Evolutionary conservation across 768 basidiomycete genomes (phyloP), one percentile per base, ranked within the genome.

Genomic region (Xerocomus potaroensis): DNA sequence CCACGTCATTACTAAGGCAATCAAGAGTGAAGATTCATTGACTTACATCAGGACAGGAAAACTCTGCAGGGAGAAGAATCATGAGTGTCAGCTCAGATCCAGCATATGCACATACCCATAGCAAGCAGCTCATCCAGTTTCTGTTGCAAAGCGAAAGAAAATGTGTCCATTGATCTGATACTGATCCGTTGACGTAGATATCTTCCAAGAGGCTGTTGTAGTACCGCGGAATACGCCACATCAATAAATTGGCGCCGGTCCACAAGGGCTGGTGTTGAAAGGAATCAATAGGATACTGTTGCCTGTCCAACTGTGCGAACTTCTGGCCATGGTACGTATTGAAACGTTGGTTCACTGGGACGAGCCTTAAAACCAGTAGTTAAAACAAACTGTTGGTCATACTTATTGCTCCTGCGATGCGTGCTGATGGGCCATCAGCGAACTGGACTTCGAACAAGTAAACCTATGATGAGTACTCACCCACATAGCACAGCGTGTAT

Each of bases 331-430:
- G 29, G 22, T 40, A 27, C 26, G 39, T 40, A 15, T 18, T 40
- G 24, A 40, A 40, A 14, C 39, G 39, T 26, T 40, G 39, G 39
- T 40, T 40, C 39, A 40, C 39, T 40, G 16, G 10, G 15, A 40
- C 7, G 19, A 3, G 15, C n/a, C n/a, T n/a, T n/a, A n/a, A n/a
- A n/a, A n/a, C n/a, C n/a, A n/a, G n/a, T n/a, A n/a, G n/a, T n/a
- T n/a, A n/a, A 3, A 14, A 6, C 5, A 37, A 11, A 23, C 14
- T 23, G 22, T 12, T 12, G 11, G 11, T 40, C 36, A 50, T 59
- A 75, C 75, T 63, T 33, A 78, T 63, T 35, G 71, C 56, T 23
- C 66, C 64, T 70, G 73, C 74, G 27, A 77, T 49, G 16, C 78
- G 73, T 36, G 73, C 77, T 70, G 33, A 21, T 16, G 3, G n/a